Conservation (phyloP, 306 rosid genomes). For the Vigna unguiculata region DNA sequence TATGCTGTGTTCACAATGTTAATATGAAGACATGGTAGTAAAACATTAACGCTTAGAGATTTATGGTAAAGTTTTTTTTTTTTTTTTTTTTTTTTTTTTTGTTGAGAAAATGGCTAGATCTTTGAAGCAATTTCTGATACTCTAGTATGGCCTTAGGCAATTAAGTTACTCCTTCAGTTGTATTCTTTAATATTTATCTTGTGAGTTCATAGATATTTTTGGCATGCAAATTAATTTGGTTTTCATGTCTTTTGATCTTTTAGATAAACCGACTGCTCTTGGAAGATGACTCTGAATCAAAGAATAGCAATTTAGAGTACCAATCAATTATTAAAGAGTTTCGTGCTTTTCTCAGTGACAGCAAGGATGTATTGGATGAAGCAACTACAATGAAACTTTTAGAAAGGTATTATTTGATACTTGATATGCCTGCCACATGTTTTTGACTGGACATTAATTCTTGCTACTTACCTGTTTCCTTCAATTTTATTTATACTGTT, state of each 20-base stretch:
- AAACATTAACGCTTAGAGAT: background rate
- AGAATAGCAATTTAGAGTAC: slow-evolving; percentile 74
- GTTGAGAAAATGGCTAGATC: background rate
- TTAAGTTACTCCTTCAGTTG: slow-evolving; percentile 31
- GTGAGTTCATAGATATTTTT: slow-evolving; percentile 30
- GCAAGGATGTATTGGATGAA: slow-evolving; percentile 94
- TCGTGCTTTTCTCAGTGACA: slow-evolving; percentile 93
- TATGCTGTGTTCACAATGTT: background rate
- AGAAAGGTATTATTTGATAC: slow-evolving; percentile 68
- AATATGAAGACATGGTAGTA: background rate
- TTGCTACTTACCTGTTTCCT: slow-evolving; percentile 23
- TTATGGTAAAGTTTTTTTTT: slow-evolving; percentile 31
- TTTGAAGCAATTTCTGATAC: background rate
- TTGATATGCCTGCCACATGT: slow-evolving; percentile 40
- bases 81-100: slow-evolving; percentile 38
- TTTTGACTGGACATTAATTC: slow-evolving; percentile 10
- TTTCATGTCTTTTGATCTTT: slow-evolving; percentile 42
- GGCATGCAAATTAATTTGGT: slow-evolving; percentile 39
- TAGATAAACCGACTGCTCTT: slow-evolving; percentile 91
- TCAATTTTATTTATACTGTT: background rate
- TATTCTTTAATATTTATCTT: slow-evolving; percentile 27
- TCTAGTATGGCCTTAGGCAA: slow-evolving; percentile 15
- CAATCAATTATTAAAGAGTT: slow-evolving; percentile 82
- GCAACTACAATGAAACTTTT: slow-evolving; percentile 92
- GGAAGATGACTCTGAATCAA: slow-evolving; percentile 88